These are phyloP conservation scores for Naganishia liquefaciens DNA, from an alignment of 1,284 basidiomycete genomes.

Conservation along the genomic window DNA sequence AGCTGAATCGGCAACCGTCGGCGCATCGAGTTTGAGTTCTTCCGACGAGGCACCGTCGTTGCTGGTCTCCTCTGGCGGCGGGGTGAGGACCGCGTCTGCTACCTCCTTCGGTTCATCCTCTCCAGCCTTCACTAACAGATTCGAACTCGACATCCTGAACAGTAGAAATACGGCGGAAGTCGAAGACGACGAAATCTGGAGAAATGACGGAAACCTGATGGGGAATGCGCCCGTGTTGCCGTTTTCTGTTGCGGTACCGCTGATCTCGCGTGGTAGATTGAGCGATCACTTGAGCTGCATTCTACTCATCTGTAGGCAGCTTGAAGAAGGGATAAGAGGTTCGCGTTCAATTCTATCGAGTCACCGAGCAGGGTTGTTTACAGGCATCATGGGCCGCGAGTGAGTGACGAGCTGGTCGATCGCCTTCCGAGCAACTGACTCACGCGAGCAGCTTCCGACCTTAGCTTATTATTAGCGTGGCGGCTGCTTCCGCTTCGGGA, in stretches of 20 bases:
- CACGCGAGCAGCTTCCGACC: background rate
- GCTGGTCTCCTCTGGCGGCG: background rate
- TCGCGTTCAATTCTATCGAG: too few species aligned
- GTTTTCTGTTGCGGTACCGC: background rate
- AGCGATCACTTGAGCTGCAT: background rate
- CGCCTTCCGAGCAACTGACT: background rate
- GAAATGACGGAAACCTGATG: background rate
- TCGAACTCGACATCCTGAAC: background rate
- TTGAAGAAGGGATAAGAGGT: background rate
- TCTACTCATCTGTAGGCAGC: background rate
- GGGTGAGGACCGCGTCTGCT: background rate
- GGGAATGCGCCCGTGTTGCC: background rate
- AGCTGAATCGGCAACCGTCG: background rate
- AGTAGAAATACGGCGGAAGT: background rate
- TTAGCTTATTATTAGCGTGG: background rate
- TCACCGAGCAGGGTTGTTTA: too few species aligned
- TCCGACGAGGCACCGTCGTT: background rate
- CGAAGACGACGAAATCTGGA: background rate
- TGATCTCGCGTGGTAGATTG: background rate
- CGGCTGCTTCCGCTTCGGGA: background rate
- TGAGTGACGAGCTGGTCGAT: background rate
- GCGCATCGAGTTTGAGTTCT: background rate
- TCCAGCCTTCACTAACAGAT: background rate
- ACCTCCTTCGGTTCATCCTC: background rate
- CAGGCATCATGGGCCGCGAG: background rate